These are phyloP conservation scores for Dioszegia hungarica DNA, from an alignment of 768 basidiomycete genomes.

Conservation along the genomic window DNA sequence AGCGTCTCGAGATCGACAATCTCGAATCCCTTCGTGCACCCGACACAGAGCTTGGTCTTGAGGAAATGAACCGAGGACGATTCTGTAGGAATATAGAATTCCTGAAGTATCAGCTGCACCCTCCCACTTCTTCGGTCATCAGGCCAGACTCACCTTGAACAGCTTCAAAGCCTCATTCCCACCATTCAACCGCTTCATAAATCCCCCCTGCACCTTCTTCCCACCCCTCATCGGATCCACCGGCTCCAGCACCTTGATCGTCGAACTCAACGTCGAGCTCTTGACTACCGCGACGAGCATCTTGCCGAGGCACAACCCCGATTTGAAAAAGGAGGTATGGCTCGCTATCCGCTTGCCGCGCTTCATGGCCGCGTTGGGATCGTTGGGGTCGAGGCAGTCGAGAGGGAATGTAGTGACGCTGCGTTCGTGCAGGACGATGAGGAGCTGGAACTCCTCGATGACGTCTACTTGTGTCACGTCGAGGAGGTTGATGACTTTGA, in stretches of 20 bases:
- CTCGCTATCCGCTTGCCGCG: slow-evolving; percentile 91
- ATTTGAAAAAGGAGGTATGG: slow-evolving; percentile 97
- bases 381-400: slow-evolving; percentile 81
- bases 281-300: slow-evolving; percentile 96
- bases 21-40: slow-evolving; percentile 95
- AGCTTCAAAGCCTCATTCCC: slow-evolving; percentile 87
- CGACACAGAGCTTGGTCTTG: slow-evolving; percentile 94
- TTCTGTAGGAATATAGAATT: slow-evolving; percentile 98
- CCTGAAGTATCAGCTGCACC: slow-evolving; percentile 54
- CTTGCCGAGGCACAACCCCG: slow-evolving; percentile 82
- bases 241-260: slow-evolving; percentile 94
- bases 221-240: slow-evolving; percentile 71
- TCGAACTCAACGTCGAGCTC: slow-evolving; percentile 87
- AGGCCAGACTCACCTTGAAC: slow-evolving; percentile 67
- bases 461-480: slow-evolving; percentile 95
- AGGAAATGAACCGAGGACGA: slow-evolving; percentile 95
- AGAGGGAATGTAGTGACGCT: slow-evolving; percentile 94
- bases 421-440: slow-evolving; percentile 99
- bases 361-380: slow-evolving; percentile 84
- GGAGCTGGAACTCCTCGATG: slow-evolving; percentile 87
- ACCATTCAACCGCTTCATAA: slow-evolving; percentile 87
- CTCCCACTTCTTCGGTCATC: background rate
- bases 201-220: slow-evolving; percentile 56
- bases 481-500: slow-evolving; percentile 79
- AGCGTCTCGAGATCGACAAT: slow-evolving; percentile 95